A percentile compares a stretch with the other conserved stretches of the same genome.
phyloP scores from a whole-genome alignment of 345 rosid species.

The Populus ilicifolia region DNA sequence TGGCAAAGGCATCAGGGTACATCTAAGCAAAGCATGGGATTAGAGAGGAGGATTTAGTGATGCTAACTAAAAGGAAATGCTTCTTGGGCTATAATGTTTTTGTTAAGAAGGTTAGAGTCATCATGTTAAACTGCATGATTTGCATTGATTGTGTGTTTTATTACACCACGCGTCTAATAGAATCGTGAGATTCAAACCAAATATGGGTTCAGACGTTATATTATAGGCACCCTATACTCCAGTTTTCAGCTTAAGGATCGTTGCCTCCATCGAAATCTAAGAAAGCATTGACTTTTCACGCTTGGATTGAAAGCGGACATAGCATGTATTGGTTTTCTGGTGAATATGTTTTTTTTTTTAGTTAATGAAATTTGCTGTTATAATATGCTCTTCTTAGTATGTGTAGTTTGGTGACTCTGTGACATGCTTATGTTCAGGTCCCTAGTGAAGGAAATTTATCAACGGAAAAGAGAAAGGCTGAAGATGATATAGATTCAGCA shows the following conservation, averaged over 20 bases:
- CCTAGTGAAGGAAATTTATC: constrained; percentile 32
- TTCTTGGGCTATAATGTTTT: not conserved
- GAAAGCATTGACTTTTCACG: too few species aligned
- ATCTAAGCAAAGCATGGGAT: not conserved
- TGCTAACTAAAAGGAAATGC: not conserved
- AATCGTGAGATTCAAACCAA: too few species aligned
- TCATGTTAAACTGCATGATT: not conserved
- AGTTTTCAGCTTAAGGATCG: too few species aligned
- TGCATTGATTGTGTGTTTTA: not conserved
- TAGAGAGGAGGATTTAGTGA: not conserved
- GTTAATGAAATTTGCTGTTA: not conserved
- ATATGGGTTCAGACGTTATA: too few species aligned
- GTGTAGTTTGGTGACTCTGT: not conserved
- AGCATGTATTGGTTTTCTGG: not conserved
- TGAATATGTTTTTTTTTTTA: not conserved
- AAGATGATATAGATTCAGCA: constrained; percentile 23
- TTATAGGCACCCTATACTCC: too few species aligned
- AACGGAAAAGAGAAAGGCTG: constrained; percentile 16
- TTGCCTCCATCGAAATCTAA: too few species aligned
- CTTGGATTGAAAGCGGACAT: too few species aligned
- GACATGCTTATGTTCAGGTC: constrained; percentile 21
- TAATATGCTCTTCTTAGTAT: not conserved
- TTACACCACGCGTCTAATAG: not conserved
- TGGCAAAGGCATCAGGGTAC: not conserved
- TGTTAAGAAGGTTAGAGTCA: not conserved